A percentile compares a stretch with the other conserved stretches of the same genome.
Conservation (phyloP, 2,329 filamentous ascomycete genomes). For the Beauveria bassiana region DNA sequence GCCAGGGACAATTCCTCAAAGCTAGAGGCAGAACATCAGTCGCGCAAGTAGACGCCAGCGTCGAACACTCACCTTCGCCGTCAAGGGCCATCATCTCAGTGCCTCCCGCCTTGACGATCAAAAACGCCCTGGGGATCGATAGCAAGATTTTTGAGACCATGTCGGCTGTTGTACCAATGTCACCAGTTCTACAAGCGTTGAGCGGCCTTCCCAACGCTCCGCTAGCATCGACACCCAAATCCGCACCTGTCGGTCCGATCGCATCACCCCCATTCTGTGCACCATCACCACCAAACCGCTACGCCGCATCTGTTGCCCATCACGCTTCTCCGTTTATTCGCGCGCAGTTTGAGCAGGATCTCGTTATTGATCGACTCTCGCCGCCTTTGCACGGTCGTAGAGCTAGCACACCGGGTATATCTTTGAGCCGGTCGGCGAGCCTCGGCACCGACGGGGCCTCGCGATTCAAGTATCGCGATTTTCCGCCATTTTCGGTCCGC, state of each 20-base stretch:
- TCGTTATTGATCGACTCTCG: constrained; percentile 30
- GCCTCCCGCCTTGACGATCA: constrained; percentile 14
- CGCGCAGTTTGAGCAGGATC: constrained; percentile 30
- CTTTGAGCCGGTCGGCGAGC: constrained; percentile 28
- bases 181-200: constrained; percentile 25
- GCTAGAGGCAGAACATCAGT: constrained; percentile 21
- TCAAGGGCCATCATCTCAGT: not conserved
- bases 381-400: constrained; percentile 23
- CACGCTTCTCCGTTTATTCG: constrained; percentile 27
- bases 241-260: constrained; percentile 18
- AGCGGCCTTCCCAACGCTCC: constrained; percentile 14
- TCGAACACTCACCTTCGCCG: constrained; percentile 1
- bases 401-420: constrained; percentile 11
- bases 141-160: constrained; percentile 15
- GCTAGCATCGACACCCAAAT: constrained; percentile 14
- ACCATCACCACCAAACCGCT: constrained; percentile 21
- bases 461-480: constrained; percentile 26
- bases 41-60: constrained; percentile 9
- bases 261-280: constrained; percentile 20
- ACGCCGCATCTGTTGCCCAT: constrained; percentile 21
- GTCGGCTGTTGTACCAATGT: constrained; percentile 19
- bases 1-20: constrained; percentile 23
- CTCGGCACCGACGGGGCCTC: constrained; percentile 23
- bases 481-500: constrained; percentile 28
- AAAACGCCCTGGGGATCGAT: constrained; percentile 27